These are phyloP conservation scores for Xylariaceae sp. DNA, from an alignment of 2,329 filamentous ascomycete genomes.

Conservation along the genomic window DNA sequence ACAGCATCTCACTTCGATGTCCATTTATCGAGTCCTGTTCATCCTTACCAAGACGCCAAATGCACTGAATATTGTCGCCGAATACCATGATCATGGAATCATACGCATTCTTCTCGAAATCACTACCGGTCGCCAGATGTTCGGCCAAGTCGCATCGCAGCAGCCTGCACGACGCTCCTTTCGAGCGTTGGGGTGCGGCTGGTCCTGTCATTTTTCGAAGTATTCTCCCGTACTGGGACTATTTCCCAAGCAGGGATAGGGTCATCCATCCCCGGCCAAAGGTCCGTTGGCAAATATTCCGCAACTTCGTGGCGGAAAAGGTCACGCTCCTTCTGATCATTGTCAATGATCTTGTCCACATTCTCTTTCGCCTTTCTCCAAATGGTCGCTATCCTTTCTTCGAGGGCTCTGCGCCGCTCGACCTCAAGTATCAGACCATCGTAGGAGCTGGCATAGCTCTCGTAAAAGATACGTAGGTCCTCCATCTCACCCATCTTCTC, in stretches of 20 bases:
- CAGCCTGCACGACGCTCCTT: slow-evolving; percentile 25
- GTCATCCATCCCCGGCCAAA: slow-evolving; percentile 75
- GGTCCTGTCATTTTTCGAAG: slow-evolving; percentile 14
- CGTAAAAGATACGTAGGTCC: slow-evolving; percentile 76
- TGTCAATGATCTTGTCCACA: slow-evolving; percentile 68
- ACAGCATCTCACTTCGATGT: background rate
- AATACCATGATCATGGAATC: background rate
- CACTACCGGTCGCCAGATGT: slow-evolving; percentile 5
- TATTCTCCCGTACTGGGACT: slow-evolving; percentile 32
- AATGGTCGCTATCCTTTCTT: slow-evolving; percentile 69
- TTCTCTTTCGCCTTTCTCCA: slow-evolving; percentile 74
- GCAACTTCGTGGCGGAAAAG: slow-evolving; percentile 78
- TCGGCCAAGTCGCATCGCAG: slow-evolving; percentile 14
- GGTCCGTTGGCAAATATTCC: slow-evolving; percentile 79
- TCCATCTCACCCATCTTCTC: slow-evolving; percentile 71
- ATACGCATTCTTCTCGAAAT: background rate
- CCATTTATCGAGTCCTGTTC: background rate
- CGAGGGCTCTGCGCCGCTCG: slow-evolving; percentile 66
- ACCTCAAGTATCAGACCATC: slow-evolving; percentile 81
- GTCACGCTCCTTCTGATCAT: slow-evolving; percentile 70
- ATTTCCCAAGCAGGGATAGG: slow-evolving; percentile 51
- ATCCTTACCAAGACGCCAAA: slow-evolving; percentile 6
- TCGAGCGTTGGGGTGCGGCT: slow-evolving; percentile 26
- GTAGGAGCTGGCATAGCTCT: slow-evolving; percentile 80
- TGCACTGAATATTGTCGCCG: background rate